Conservation (phyloP, 164 flowering plant species). For the Houttuynia cordata region DNA sequence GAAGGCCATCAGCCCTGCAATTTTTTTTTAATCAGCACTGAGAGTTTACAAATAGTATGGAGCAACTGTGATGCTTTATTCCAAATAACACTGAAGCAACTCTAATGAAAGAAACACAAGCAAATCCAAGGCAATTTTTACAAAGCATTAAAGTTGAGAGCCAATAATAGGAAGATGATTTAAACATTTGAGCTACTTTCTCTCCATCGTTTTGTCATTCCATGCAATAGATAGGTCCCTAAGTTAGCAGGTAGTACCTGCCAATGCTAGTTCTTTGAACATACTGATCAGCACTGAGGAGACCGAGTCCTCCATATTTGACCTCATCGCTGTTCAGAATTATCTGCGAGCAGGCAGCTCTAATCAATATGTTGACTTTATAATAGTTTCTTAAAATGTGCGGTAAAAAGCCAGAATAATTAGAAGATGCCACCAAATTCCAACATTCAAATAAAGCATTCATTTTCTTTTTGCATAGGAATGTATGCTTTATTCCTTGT, state of each 20-base stretch:
- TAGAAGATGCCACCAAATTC: too few species aligned
- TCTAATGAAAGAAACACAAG: too few species aligned
- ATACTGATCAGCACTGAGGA: conserved; percentile 18
- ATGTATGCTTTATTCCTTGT: too few species aligned
- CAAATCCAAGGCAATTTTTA: too few species aligned
- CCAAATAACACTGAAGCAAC: too few species aligned
- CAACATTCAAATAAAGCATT: too few species aligned
- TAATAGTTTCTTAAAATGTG: too few species aligned
- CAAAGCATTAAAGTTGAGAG: neutral
- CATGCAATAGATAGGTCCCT: neutral
- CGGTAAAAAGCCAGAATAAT: neutral
- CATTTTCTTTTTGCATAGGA: too few species aligned
- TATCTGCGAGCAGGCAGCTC: conserved; percentile 24
- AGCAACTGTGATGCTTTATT: too few species aligned
- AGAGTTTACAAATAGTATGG: too few species aligned
- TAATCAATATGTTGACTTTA: neutral
- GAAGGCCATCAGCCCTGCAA: conserved; percentile 5
- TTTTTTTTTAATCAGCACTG: too few species aligned
- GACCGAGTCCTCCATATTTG: conserved; percentile 71
- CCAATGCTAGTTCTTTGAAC: conserved; percentile 1
- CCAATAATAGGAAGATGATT: neutral
- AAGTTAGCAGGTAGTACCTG: too few species aligned
- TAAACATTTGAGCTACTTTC: neutral
- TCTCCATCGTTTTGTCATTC: neutral
- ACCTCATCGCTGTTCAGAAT: conserved; percentile 70